phyloP scores from a whole-genome alignment of 2,329 filamentous ascomycete species.

The Paracoccidioides brasiliensis region DNA sequence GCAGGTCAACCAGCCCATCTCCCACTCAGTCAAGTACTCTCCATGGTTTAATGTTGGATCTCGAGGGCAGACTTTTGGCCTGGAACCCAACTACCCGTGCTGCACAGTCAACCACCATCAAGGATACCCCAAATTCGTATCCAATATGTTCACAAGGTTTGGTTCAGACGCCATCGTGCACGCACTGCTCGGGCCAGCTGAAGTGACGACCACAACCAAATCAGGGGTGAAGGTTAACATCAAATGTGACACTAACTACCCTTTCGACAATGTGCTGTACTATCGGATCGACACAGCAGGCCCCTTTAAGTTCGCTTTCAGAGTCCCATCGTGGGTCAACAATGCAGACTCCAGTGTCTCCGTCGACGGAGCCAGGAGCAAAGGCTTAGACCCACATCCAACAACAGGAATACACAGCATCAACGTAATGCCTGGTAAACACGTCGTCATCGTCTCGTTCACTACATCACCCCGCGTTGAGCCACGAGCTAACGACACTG shows the following conservation, averaged over 20 bases:
- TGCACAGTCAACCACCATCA: constrained; percentile 48
- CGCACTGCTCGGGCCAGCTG: constrained; percentile 37
- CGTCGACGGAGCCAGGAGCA: constrained; percentile 12
- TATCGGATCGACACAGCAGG: constrained; percentile 29
- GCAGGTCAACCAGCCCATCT: constrained; percentile 42
- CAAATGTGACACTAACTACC: constrained; percentile 39
- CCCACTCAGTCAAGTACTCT: constrained; percentile 28
- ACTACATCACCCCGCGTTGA: constrained; percentile 20
- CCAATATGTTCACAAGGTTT: constrained; percentile 34
- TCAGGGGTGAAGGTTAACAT: constrained; percentile 29
- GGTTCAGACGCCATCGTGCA: constrained; percentile 38
- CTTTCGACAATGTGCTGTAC: constrained; percentile 28
- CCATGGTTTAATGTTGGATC: constrained; percentile 40
- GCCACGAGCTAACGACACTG: constrained; percentile 30
- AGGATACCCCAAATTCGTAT: constrained; percentile 43
- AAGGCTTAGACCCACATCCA: constrained; percentile 19
- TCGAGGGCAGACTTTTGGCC: constrained; percentile 36
- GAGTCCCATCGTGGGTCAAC: constrained; percentile 34
- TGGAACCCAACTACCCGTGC: constrained; percentile 41
- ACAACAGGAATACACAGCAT: constrained; percentile 28
- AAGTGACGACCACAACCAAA: constrained; percentile 27
- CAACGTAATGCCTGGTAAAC: constrained; percentile 21
- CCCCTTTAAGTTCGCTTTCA: constrained; percentile 33
- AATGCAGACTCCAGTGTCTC: constrained; percentile 14
- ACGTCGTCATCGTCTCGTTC: constrained; percentile 24